These are phyloP conservation scores for Penicillium silybi DNA, from an alignment of 495 filamentous ascomycete species.

Conservation along the genomic window DNA sequence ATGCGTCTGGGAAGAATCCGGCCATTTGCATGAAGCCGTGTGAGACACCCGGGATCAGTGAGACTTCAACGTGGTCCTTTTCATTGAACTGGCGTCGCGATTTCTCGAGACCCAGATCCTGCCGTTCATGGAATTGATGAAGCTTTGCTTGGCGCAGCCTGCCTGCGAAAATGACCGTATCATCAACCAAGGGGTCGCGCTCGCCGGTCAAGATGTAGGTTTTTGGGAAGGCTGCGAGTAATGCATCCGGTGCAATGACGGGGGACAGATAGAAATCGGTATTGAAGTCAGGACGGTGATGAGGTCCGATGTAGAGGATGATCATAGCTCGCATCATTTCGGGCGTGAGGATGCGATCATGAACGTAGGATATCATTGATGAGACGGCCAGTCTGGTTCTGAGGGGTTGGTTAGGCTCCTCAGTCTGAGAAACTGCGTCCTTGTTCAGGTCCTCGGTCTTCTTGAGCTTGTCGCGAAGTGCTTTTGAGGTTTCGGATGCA, in stretches of 20 bases:
- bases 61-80: slow-evolving; percentile 73
- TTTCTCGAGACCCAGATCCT: slow-evolving; percentile 57
- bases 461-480: slow-evolving; percentile 24
- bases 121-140: slow-evolving; percentile 56
- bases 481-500: slow-evolving; percentile 23
- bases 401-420: slow-evolving; percentile 62
- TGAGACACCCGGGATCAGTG: slow-evolving; percentile 77
- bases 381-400: slow-evolving; percentile 86
- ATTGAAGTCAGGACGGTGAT: slow-evolving; percentile 86
- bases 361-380: slow-evolving; percentile 96
- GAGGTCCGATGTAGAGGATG: slow-evolving; percentile 92
- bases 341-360: slow-evolving; percentile 89
- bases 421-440: slow-evolving; percentile 34
- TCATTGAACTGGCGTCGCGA: slow-evolving; percentile 61
- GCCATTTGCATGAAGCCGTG: slow-evolving; percentile 95
- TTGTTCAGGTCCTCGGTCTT: slow-evolving; percentile 22
- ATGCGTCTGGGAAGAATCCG: slow-evolving; percentile 77
- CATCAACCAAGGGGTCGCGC: slow-evolving; percentile 91
- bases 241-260: slow-evolving; percentile 77
- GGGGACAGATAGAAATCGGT: slow-evolving; percentile 89
- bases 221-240: slow-evolving; percentile 82
- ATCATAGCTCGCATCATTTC: slow-evolving; percentile 99
- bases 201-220: slow-evolving; percentile 93
- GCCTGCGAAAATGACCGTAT: slow-evolving; percentile 93
- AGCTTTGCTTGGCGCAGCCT: slow-evolving; percentile 77